These are phyloP conservation scores for Tephrocybe sp. DNA, from an alignment of 768 basidiomycete species.

Conservation along the genomic window DNA sequence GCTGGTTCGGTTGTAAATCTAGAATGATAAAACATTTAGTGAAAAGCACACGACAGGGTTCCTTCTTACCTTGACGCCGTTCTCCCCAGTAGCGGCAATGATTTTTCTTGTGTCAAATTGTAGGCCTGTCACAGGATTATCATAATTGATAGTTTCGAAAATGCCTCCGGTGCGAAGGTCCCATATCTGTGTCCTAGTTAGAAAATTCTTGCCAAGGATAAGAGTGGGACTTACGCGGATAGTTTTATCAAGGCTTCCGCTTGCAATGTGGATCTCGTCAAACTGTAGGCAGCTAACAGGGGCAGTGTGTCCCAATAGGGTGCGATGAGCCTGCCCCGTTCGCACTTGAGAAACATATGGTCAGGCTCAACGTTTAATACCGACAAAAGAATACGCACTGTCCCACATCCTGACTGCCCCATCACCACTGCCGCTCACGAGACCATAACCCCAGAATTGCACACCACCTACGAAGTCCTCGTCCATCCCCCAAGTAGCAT, in stretches of 20 bases:
- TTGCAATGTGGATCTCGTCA: slow-evolving; percentile 92
- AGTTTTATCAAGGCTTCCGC: slow-evolving; percentile 92
- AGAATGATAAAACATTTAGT: slow-evolving; percentile 6
- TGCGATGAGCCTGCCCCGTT: slow-evolving; percentile 95
- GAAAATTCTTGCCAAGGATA: slow-evolving; percentile 7
- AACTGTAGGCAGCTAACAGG: slow-evolving; percentile 96
- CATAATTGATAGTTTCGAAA: slow-evolving; percentile 87
- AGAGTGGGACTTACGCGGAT: slow-evolving; percentile 60
- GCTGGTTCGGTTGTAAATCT: slow-evolving; percentile 95
- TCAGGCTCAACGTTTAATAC: neutral
- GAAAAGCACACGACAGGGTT: neutral
- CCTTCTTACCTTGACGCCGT: slow-evolving; percentile 76
- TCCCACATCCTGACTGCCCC: slow-evolving; percentile 99
- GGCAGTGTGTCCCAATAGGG: slow-evolving; percentile 87
- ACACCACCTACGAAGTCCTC: slow-evolving; percentile 97
- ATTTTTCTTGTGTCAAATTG: slow-evolving; percentile 97
- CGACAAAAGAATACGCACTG: slow-evolving; percentile 60
- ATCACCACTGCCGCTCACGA: slow-evolving; percentile 96
- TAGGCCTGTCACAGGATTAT: slow-evolving; percentile 85
- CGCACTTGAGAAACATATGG: slow-evolving; percentile 70
- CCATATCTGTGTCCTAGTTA: slow-evolving; percentile 73
- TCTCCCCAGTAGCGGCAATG: slow-evolving; percentile 90
- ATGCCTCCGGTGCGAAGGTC: slow-evolving; percentile 89
- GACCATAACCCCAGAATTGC: slow-evolving; percentile 98
- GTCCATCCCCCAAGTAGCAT: slow-evolving; percentile 93